Conservation (phyloP, 2,329 filamentous ascomycete genomes). For the Beauveria sp. region DNA sequence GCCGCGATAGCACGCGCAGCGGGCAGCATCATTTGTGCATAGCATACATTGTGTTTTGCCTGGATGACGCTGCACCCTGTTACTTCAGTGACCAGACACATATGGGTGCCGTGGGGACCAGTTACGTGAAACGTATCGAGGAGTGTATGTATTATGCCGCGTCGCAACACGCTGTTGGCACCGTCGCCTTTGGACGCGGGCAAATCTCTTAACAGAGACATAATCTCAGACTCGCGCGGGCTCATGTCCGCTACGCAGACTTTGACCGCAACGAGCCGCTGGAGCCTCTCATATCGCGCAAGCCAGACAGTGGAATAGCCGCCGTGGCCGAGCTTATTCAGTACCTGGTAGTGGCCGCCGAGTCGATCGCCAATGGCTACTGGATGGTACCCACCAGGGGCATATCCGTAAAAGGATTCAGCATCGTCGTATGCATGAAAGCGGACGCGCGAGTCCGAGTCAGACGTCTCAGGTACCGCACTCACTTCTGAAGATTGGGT, state of each 20-base stretch:
- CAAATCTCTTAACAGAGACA: neutral
- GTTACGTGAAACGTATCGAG: constrained; percentile 14
- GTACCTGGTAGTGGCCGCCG: constrained; percentile 25
- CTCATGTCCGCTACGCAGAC: neutral
- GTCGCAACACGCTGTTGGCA: neutral
- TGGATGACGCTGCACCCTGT: constrained; percentile 15
- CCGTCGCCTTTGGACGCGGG: neutral
- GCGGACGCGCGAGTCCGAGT: neutral
- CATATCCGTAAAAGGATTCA: neutral
- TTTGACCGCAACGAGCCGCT: constrained; percentile 14
- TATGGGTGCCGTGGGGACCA: constrained; percentile 16
- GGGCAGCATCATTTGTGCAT: constrained; percentile 13
- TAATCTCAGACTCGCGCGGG: neutral
- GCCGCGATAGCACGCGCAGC: constrained; percentile 15
- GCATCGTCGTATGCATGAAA: neutral
- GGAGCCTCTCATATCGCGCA: constrained; percentile 21
- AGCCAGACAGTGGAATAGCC: constrained; percentile 33
- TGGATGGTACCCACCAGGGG: constrained; percentile 5
- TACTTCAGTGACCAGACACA: constrained; percentile 15
- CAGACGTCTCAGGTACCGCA: no score
- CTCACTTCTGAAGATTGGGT: neutral
- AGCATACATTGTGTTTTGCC: neutral
- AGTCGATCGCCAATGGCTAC: neutral
- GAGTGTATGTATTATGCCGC: constrained; percentile 4
- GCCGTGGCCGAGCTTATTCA: constrained; percentile 31